Base-by-base conservation (phyloP, 2,329 filamentous ascomycete species). In the Xylariales sp. region DNA sequence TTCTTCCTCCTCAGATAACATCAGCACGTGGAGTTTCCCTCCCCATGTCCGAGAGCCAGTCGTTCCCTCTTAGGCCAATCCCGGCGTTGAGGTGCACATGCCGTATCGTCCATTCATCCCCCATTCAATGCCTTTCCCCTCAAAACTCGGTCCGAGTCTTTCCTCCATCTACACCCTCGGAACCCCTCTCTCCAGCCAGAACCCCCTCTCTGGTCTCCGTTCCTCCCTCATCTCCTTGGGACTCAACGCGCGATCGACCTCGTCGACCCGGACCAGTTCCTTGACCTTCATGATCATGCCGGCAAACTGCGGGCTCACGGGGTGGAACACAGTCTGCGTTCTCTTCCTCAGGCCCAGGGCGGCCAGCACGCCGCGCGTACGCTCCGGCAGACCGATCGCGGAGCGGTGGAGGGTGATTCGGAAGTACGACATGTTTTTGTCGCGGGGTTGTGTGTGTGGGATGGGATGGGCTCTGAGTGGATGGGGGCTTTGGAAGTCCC, bases 251-350 rank as follows among this genome's bases (percentile, higher is more conserved):
- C 67, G 61, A 24, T 82, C 80, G 32, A 94, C 88, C 68, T 95
- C 89, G 51, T 81, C 71, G 25, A 95, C 88, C 40, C 79, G 74
- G 33, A 96, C 87, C 48, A 96, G 71, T 68, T 96, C 90, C 72
- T 96, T 96, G 54, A 96, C 88, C 65, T 85, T 84, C 74, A 96
- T 84, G 58, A 96, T 88, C 71, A 94, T 88, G 60, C 90, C 90
- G 8, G 90, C 90, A 47, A 88, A 81, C 52, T 88, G 82, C 31
- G 82, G 80, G 47, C 78, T 78, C 47, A 95, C 88, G 27, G 87
- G 86, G 65, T 95, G 85, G 73, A 94, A 95, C 56, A 95, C 90
- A 40, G 86, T 91, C 58, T 82, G 82, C 76, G 84, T 82, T 56
- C 90, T 86, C 62, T 86, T 87, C 56, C 83, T 86, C 49, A 96